Percentiles rank a stretch among this genome's conserved stretches.
Evolutionary conservation across 768 basidiomycete genomes (phyloP).

Genomic region (Termitomyces bulborhizus): DNA sequence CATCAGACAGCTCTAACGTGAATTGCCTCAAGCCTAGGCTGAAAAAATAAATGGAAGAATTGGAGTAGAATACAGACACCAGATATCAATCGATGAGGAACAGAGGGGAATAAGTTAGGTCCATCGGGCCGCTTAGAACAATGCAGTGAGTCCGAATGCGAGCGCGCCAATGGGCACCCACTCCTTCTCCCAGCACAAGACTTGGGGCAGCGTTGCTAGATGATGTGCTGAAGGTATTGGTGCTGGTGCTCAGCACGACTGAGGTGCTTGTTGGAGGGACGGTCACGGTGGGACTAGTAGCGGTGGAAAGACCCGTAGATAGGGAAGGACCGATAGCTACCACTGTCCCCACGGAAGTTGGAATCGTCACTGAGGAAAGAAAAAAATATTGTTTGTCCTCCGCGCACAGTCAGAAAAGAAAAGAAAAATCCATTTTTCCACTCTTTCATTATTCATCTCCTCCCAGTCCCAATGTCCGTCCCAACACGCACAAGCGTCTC

Average conservation of each 20-base stretch:
- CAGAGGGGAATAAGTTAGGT: too few species aligned
- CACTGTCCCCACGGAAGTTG: background rate
- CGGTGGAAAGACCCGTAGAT: too few species aligned
- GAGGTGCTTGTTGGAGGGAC: background rate
- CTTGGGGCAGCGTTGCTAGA: too few species aligned
- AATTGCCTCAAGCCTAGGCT: background rate
- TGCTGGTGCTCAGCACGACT: background rate
- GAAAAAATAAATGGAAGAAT: background rate
- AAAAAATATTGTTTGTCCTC: too few species aligned
- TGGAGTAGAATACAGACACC: background rate
- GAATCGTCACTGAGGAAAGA: too few species aligned
- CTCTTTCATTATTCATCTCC: too few species aligned
- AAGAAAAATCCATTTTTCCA: too few species aligned
- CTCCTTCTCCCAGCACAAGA: too few species aligned
- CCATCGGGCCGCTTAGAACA: background rate
- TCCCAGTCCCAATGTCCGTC: constrained; percentile 77
- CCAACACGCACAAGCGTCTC: constrained; percentile 88
- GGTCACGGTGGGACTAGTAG: background rate
- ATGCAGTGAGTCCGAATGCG: background rate
- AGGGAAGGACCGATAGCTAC: too few species aligned
- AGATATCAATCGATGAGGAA: background rate
- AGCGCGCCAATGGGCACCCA: background rate
- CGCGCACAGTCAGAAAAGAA: too few species aligned
- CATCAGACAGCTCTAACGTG: too few species aligned
- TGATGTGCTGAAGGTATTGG: background rate